A percentile compares a stretch with the other conserved stretches of the same genome.
Evolutionary conservation across 768 basidiomycete species (phyloP).

Genomic region (Leccinum subtestaceum): DNA sequence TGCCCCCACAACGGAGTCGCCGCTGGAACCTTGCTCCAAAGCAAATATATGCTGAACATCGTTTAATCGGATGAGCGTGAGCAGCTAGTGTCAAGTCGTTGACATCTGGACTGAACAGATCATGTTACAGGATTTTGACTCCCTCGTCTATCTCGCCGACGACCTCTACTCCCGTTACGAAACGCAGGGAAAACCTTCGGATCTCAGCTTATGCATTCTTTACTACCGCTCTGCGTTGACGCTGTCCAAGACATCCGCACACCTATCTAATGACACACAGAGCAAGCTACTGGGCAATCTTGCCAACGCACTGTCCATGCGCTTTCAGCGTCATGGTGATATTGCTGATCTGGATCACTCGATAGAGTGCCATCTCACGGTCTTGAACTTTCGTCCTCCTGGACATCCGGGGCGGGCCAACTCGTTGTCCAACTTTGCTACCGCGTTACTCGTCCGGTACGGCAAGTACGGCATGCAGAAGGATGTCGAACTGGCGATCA

Average conservation of each 20-base stretch:
- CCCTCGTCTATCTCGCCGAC: slow-evolving; percentile 25
- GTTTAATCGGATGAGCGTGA: slow-evolving; percentile 18
- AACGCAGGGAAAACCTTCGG: slow-evolving; percentile 17
- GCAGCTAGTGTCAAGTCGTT: neutral
- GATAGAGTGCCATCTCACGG: slow-evolving; percentile 26
- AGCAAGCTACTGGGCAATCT: slow-evolving; percentile 30
- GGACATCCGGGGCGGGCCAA: slow-evolving; percentile 26
- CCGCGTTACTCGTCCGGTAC: slow-evolving; percentile 28
- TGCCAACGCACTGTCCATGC: slow-evolving; percentile 25
- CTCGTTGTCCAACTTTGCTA: slow-evolving; percentile 30
- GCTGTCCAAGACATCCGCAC: slow-evolving; percentile 16
- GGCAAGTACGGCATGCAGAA: slow-evolving; percentile 17
- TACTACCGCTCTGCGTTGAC: slow-evolving; percentile 28
- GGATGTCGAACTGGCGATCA: slow-evolving; percentile 32
- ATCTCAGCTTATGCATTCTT: slow-evolving; percentile 27
- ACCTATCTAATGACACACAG: slow-evolving; percentile 18
- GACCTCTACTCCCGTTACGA: slow-evolving; percentile 26
- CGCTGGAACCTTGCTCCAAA: neutral
- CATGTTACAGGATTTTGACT: slow-evolving; percentile 19
- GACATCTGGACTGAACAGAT: neutral
- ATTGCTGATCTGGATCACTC: slow-evolving; percentile 28
- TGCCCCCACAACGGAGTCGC: neutral
- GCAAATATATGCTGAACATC: neutral
- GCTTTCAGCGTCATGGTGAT: slow-evolving; percentile 15
- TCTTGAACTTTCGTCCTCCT: slow-evolving; percentile 26